A percentile compares a stretch with the other conserved stretches of the same genome.
phyloP scores from a whole-genome alignment of 78 protist genomes.

The Dictyostelium brefeldianum region DNA sequence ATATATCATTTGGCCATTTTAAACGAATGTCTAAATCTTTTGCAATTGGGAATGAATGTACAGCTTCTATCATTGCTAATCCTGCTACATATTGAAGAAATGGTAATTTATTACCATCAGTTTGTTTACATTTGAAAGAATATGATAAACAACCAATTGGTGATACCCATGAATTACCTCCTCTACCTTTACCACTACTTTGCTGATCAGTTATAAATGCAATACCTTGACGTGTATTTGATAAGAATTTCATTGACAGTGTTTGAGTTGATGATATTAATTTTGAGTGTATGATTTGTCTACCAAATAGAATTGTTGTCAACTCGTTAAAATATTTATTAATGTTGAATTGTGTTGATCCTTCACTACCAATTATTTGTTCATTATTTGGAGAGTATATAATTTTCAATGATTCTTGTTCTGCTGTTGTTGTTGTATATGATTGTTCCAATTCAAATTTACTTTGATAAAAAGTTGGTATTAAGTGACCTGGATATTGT shows the following conservation, averaged over 20 bases:
- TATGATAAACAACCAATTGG: constrained; percentile 59
- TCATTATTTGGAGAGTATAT: neutral
- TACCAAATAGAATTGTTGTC: constrained; percentile 34
- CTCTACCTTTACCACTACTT: constrained; percentile 54
- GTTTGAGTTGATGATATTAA: constrained; percentile 44
- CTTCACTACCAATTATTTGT: neutral
- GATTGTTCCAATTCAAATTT: neutral
- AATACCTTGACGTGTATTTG: constrained; percentile 48
- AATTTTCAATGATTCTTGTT: neutral
- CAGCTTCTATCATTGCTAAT: constrained; percentile 59
- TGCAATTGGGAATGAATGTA: constrained; percentile 4
- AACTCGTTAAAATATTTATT: constrained; percentile 13
- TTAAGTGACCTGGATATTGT: neutral
- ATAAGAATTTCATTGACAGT: constrained; percentile 17
- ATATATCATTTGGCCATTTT: constrained; percentile 83
- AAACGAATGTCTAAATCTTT: neutral
- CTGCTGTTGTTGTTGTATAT: neutral
- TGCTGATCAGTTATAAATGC: constrained; percentile 41
- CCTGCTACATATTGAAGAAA: constrained; percentile 59
- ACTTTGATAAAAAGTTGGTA: neutral
- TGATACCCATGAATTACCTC: constrained; percentile 55
- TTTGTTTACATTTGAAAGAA: constrained; percentile 53
- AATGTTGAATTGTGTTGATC: neutral
- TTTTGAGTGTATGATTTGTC: constrained; percentile 6
- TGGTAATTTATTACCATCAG: constrained; percentile 52